These are phyloP conservation scores for Clitopilus passeckerianus DNA, from an alignment of 768 basidiomycete genomes.

Conservation along the genomic window DNA sequence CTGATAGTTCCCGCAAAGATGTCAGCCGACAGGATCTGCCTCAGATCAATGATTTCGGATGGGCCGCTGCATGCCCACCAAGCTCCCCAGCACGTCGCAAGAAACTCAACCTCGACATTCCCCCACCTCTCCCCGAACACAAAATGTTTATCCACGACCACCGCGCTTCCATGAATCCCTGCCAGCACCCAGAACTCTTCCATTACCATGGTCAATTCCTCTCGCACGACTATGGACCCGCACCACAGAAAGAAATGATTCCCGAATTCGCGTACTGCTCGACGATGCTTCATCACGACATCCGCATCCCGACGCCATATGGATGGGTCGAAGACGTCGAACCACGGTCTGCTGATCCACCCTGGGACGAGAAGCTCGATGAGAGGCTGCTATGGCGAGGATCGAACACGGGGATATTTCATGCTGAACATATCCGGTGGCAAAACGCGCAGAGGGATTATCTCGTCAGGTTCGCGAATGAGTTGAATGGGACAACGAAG, in stretches of 20 bases:
- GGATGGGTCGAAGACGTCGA: conserved; percentile 40
- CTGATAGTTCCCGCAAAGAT: conserved; percentile 10
- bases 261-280: conserved; percentile 52
- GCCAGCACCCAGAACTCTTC: conserved; percentile 37
- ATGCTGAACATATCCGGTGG: conserved; percentile 38
- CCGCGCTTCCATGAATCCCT: conserved; percentile 43
- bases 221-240: conserved; percentile 39
- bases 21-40: conserved; percentile 27
- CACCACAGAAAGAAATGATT: conserved; percentile 32
- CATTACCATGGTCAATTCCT: conserved; percentile 51
- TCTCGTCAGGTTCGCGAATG: conserved; percentile 38
- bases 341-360: conserved; percentile 45
- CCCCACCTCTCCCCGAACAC: conserved; percentile 22
- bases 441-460: conserved; percentile 41
- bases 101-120: conserved; percentile 27
- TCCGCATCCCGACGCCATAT: conserved; percentile 44
- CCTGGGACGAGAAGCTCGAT: conserved; percentile 60
- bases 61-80: conserved; percentile 35
- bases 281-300: conserved; percentile 49
- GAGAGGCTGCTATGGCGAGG: conserved; percentile 71
- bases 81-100: conserved; percentile 29
- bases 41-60: conserved; percentile 22
- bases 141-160: conserved; percentile 51
- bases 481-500: conserved; percentile 30
- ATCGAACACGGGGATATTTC: conserved; percentile 61